Evolutionary conservation across 2,329 filamentous ascomycete species (phyloP), one percentile per base, ranked within the genome.

Genomic region (Trichoderma aggressivum): DNA sequence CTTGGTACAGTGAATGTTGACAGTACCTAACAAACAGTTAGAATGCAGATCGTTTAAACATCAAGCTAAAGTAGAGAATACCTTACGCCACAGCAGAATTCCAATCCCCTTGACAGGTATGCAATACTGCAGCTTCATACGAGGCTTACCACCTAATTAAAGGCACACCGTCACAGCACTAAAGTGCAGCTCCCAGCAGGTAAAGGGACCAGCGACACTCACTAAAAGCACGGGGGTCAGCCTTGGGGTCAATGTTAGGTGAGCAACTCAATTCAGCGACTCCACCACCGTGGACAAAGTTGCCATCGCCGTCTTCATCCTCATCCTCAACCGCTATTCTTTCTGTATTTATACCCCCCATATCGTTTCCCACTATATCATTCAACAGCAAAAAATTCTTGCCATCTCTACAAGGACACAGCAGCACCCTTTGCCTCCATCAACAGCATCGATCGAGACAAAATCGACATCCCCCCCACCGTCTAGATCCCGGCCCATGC

Each of bases 401-500:
- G 7, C 7, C 32, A 36, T 28, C 34, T 28, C 59, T 24, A 2
- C 12, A 50, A 11, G 0, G 21, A 8, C 21, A 50, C 0, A 50
- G 3, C 43, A 47, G 43, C 18, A 11, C 18, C 16, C 5, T 47
- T 21, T 47, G 8, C 43, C 8, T 47, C 30, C 18, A 60, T 10
- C 30, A 32, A 11, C 30, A 60, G 58, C 58, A 60, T 7, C 32
- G n/a, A 32, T 12, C n/a, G 5, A 21, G 18, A 50, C 43, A 21
- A 50, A 50, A 43, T n/a, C 39, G 39, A n/a, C 39, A 43, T 43
- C 39, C 39, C 39, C 39, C 39, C 65, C 36, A 21, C 32, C 56
- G 36, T 50, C 28, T 34, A 50, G 36, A 60, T 36, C 65, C 39
- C 30, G 43, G 66, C 66, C 66, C 66, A 69, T 69, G 56, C 66